phyloP scores from a whole-genome alignment of 768 basidiomycete genomes.

The Pluteus cervinus region DNA sequence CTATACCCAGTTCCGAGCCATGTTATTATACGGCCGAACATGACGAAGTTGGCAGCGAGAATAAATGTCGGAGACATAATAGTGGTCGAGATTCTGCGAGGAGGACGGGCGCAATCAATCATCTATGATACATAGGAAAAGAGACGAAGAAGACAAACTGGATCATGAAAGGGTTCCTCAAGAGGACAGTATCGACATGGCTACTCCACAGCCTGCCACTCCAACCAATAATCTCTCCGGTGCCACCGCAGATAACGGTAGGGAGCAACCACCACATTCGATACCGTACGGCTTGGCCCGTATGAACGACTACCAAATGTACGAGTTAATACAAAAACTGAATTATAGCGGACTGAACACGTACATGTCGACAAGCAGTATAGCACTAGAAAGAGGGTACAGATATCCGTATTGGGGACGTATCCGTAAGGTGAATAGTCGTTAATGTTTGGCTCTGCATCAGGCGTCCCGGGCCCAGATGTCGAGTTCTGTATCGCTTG shows the following conservation, averaged over 20 bases:
- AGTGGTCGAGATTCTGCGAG: conserved; percentile 38
- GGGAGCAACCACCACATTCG: conserved; percentile 19
- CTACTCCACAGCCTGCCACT: conserved; percentile 15
- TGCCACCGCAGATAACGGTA: conserved; percentile 16
- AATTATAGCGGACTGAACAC: too few relatives aligned
- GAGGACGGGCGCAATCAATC: too few relatives aligned
- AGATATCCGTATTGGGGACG: too few relatives aligned
- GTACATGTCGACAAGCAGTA: too few relatives aligned
- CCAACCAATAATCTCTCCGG: conserved; percentile 18
- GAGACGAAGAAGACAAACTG: conserved; percentile 11
- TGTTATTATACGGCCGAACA: conserved; percentile 42
- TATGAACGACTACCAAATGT: conserved; percentile 11
- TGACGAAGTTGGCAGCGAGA: conserved; percentile 54
- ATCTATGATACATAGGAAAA: background rate
- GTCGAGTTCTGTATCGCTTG: too few relatives aligned
- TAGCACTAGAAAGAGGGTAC: too few relatives aligned
- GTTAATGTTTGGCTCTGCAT: too few relatives aligned
- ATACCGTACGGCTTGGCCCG: conserved; percentile 12
- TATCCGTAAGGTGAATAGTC: too few relatives aligned
- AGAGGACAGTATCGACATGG: conserved; percentile 5
- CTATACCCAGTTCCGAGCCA: conserved; percentile 41
- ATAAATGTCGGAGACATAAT: conserved; percentile 55
- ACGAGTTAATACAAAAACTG: too few relatives aligned
- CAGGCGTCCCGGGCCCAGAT: too few relatives aligned
- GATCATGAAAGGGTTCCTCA: conserved; percentile 16